phyloP scores from a whole-genome alignment of 2,329 filamentous ascomycete genomes.

The Trichoderma sp. region DNA sequence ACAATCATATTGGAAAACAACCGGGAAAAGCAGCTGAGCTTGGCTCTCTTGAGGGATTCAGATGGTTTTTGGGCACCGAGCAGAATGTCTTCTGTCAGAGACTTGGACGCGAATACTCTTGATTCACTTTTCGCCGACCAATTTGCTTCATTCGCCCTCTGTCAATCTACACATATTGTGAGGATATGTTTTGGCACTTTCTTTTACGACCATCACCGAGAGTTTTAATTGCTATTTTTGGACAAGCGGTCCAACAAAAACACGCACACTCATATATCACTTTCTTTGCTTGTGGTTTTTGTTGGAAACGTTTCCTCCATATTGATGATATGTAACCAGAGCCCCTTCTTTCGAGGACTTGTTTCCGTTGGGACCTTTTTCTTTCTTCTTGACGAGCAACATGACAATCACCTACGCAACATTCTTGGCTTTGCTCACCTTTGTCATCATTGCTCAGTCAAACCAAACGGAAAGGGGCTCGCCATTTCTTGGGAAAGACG shows the following conservation, averaged over 20 bases:
- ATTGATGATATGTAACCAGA: constrained; percentile 8
- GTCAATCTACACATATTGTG: constrained; percentile 9
- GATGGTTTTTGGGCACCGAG: constrained; percentile 12
- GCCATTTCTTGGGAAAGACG: not conserved
- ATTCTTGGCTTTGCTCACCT: not conserved
- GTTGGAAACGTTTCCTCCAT: not conserved
- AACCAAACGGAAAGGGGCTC: not conserved
- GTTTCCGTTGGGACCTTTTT: not conserved
- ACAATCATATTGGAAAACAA: constrained; percentile 4
- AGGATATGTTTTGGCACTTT: constrained; percentile 5
- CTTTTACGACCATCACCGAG: not conserved
- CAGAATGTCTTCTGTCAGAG: constrained; percentile 9
- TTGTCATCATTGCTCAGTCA: not conserved
- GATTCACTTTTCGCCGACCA: not conserved
- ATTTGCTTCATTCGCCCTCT: not conserved
- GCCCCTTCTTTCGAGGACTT: not conserved
- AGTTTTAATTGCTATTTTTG: constrained; percentile 11
- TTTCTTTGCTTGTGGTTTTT: not conserved
- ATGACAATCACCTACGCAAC: not conserved
- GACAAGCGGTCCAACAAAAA: not conserved
- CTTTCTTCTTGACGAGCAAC: not conserved
- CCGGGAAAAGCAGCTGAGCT: constrained; percentile 6
- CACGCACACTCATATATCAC: not conserved
- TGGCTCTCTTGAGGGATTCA: constrained; percentile 8
- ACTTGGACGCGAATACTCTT: constrained; percentile 4